phyloP scores from a whole-genome alignment of 2,329 filamentous ascomycete species.

The Alternaria novae-zelandiae region DNA sequence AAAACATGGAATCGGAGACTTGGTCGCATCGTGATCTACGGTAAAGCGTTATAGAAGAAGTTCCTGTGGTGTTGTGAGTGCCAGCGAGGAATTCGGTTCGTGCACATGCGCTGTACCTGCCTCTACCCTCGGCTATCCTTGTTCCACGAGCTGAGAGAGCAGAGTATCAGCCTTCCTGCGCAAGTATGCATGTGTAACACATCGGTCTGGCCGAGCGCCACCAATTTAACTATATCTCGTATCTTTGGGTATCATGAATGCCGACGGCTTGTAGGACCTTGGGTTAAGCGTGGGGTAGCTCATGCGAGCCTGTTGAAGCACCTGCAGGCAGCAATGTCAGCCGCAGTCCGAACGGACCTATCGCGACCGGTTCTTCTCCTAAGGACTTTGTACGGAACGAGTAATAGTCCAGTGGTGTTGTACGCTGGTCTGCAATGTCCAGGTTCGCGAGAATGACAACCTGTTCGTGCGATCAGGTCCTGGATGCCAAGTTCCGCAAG shows the following conservation, averaged over 20 bases:
- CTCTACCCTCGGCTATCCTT: slow-evolving; percentile 8
- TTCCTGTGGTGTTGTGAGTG: not conserved
- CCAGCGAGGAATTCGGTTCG: not conserved
- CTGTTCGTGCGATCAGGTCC: not conserved
- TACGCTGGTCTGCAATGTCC: not conserved
- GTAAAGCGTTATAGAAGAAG: not conserved
- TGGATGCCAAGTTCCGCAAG: not conserved
- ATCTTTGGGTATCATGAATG: not conserved
- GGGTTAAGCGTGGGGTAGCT: not conserved
- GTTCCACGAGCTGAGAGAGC: slow-evolving; percentile 7
- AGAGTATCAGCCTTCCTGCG: slow-evolving; percentile 6
- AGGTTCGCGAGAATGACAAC: not conserved
- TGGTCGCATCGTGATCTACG: not conserved
- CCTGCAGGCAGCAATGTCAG: not conserved
- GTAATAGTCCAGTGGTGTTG: not conserved
- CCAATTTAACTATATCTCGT: slow-evolving; percentile 1
- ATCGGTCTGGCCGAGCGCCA: slow-evolving; percentile 7
- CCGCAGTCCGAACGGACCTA: not conserved
- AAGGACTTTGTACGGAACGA: not conserved
- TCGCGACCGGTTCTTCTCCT: not conserved
- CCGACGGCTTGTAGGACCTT: not conserved
- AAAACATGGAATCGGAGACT: not conserved
- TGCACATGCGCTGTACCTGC: not conserved
- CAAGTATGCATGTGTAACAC: not conserved
- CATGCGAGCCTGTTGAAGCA: not conserved